Base-by-base conservation (phyloP, 2,329 filamentous ascomycete species). In the Sporothrix curviconia region DNA sequence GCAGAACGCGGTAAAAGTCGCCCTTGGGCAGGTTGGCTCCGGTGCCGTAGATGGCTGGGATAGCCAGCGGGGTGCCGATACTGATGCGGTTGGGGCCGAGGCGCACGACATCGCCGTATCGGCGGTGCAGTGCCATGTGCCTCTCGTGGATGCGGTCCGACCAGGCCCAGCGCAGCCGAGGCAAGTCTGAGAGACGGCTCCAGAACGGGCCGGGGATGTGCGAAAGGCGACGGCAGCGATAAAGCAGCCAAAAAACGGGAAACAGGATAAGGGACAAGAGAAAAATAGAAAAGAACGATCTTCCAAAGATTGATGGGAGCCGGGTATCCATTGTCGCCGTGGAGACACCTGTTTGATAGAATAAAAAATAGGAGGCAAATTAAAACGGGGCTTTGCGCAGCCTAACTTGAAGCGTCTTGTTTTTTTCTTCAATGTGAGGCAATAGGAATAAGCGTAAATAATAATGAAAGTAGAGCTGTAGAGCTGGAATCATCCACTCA, bases 161-260 rank as follows among this genome's bases (percentile, higher is more conserved):
- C 55, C 47, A 46, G 4, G 49, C 55, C 55, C 55, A 57, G 39
- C 37, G 30, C 11, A 57, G 30, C n/a, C 55, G 55, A 14, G 55
- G 55, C 5, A 46, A 7, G 30, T 57, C 55, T 1, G 55, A 30
- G 11, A 46, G 5, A 8, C 25, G 24, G 32, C 47, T 44, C 55
- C 55, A 57, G 4, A 30, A 28, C 6, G 55, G 55, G 3, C 55
- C 55, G 7, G 55, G 55, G n/a, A 57, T 46, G 34, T 57, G 55
- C 17, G 55, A 42, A 9, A 57, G 55, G 14, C 55, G 55, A 4
- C 22, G 36, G 32, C 47, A 42, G 12, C 47, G 40, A 4, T 24
- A 40, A n/a, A 52, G 3, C 11, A 46, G 28, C 47, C 55, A 46
- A 4, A 22, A 36, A n/a, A 39, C n/a, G n/a, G 12, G 19, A 25